Evolutionary conservation across 225 moss, liverwort and hornwort genomes (phyloP).

Genomic region (Anthoceros angustus): DNA sequence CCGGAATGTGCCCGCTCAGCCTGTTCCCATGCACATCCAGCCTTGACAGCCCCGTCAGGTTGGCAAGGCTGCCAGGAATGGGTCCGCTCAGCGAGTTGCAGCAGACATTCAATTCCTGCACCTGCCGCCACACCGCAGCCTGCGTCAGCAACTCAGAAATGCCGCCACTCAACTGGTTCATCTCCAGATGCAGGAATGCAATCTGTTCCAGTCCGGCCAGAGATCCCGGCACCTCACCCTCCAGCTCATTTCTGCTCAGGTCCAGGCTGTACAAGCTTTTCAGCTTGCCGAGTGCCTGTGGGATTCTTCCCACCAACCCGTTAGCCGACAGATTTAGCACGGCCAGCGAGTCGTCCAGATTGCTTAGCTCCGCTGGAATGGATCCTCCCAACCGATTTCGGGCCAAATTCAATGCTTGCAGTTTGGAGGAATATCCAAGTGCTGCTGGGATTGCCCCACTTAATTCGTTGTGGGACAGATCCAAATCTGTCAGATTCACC

Average conservation of each 20-base stretch:
- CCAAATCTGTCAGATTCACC: conserved; percentile 18
- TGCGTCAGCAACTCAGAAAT: conserved; percentile 20
- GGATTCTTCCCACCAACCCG: conserved; percentile 17
- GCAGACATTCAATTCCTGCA: conserved; percentile 15
- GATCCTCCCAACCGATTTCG: conserved; percentile 17
- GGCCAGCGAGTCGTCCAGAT: conserved; percentile 4
- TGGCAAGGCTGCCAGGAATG: conserved; percentile 16
- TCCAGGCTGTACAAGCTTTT: conserved; percentile 11
- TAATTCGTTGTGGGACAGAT: conserved; percentile 23
- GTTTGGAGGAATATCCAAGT: conserved; percentile 10
- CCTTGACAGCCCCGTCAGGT: conserved; percentile 10
- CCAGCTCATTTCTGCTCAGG: conserved; percentile 16
- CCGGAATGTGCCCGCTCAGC: not conserved
- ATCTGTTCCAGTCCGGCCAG: conserved; percentile 21
- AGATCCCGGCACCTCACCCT: conserved; percentile 13
- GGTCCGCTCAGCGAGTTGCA: conserved; percentile 12
- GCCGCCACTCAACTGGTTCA: conserved; percentile 15
- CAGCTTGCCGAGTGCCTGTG: conserved; percentile 7
- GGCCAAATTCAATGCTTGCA: conserved; percentile 16
- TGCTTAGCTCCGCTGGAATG: conserved; percentile 15
- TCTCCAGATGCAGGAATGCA: conserved; percentile 10
- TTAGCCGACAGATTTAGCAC: conserved; percentile 21
- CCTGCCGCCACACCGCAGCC: conserved; percentile 13
- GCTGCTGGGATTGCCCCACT: conserved; percentile 17
- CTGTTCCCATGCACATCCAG: conserved; percentile 11